Evolutionary conservation across 495 filamentous ascomycete genomes (phyloP).

Genomic region (Aspergillus biplanus): DNA sequence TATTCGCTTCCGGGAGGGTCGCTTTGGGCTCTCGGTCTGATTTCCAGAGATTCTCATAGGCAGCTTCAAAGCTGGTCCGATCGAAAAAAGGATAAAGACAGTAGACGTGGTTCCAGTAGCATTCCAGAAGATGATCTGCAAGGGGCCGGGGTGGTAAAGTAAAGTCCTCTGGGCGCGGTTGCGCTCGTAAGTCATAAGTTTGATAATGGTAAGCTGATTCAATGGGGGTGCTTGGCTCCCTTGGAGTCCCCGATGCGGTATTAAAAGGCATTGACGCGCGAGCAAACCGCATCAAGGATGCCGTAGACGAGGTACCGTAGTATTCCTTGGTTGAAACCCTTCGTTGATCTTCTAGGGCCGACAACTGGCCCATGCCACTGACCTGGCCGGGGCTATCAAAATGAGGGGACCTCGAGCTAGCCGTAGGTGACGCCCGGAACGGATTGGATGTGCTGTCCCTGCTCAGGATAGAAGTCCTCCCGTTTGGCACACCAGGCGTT

Average conservation of each 20-base stretch:
- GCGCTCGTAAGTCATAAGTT: slow-evolving; percentile 12
- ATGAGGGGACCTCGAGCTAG: slow-evolving; percentile 14
- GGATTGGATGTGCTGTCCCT: not conserved
- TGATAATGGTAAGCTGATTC: not conserved
- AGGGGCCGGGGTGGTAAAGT: slow-evolving; percentile 46
- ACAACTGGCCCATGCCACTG: slow-evolving; percentile 43
- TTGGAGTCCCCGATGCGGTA: not conserved
- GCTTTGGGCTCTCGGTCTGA: slow-evolving; percentile 28
- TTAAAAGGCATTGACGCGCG: slow-evolving; percentile 28
- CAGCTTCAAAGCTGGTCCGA: slow-evolving; percentile 44
- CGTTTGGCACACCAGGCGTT: not conserved
- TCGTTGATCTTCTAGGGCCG: slow-evolving; percentile 29
- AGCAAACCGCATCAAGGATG: slow-evolving; percentile 48
- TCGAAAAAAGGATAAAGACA: slow-evolving; percentile 52
- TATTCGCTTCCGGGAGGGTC: slow-evolving; percentile 30
- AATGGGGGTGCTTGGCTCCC: not conserved
- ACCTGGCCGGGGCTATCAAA: slow-evolving; percentile 23
- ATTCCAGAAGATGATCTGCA: slow-evolving; percentile 48
- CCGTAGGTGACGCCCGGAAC: not conserved
- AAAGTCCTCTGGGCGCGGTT: slow-evolving; percentile 34
- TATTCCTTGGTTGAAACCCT: slow-evolving; percentile 36
- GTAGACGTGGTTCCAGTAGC: slow-evolving; percentile 46
- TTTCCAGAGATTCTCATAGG: slow-evolving; percentile 48
- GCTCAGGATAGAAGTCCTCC: not conserved
- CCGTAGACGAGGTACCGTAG: slow-evolving; percentile 47